Evolutionary conservation across 108 stramenopile genomes (phyloP).

Genomic region (Epithemia pelagica): DNA sequence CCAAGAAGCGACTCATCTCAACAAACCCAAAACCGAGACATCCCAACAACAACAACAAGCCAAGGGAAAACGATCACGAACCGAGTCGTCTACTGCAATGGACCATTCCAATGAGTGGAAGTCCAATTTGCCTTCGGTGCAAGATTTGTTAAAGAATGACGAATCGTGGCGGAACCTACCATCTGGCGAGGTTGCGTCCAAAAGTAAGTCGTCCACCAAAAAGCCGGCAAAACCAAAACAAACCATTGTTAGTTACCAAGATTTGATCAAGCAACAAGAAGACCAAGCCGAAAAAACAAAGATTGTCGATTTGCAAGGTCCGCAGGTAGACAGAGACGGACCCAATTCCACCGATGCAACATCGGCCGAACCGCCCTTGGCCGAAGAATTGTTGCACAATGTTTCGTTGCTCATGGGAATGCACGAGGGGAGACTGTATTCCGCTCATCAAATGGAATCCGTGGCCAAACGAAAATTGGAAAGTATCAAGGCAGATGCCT

Average conservation of each 20-base stretch:
- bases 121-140: slow-evolving; percentile 29
- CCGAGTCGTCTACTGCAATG: slow-evolving; percentile 7
- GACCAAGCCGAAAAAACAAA: slow-evolving; percentile 24
- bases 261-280: slow-evolving; percentile 36
- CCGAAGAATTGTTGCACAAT: slow-evolving; percentile 83
- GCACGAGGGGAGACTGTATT: slow-evolving; percentile 69
- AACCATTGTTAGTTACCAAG: slow-evolving; percentile 53
- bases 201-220: slow-evolving; percentile 4
- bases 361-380: slow-evolving; percentile 35
- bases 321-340: slow-evolving; percentile 6
- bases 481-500: slow-evolving; percentile 44
- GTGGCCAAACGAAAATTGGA: slow-evolving; percentile 41
- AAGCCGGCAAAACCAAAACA: slow-evolving; percentile 12
- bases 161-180: slow-evolving; percentile 29
- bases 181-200: slow-evolving; percentile 13
- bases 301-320: slow-evolving; percentile 81
- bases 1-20: slow-evolving; percentile 72
- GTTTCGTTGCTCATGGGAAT: slow-evolving; percentile 63
- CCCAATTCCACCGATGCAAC: not conserved
- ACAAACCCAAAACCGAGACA: slow-evolving; percentile 12
- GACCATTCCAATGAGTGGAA: not conserved
- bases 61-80: slow-evolving; percentile 6
- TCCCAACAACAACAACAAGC: slow-evolving; percentile 12
- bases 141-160: slow-evolving; percentile 45
- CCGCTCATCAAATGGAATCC: slow-evolving; percentile 45